phyloP scores from a whole-genome alignment of 306 rosid genomes.

The Fragaria vesca region DNA sequence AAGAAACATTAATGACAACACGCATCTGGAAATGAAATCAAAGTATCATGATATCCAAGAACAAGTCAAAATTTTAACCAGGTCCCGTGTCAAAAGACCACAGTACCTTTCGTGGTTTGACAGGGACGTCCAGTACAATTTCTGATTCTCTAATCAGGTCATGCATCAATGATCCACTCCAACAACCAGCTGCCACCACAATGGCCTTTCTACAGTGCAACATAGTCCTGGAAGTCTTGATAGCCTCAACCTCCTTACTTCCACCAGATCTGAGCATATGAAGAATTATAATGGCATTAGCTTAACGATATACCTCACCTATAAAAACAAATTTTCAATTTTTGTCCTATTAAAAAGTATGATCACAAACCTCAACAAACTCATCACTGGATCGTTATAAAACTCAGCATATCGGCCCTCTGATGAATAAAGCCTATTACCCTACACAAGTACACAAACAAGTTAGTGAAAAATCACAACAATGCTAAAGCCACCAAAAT shows the following conservation, averaged over 20 bases:
- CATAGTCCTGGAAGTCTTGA: conserved; percentile 59
- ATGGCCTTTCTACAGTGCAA: conserved; percentile 69
- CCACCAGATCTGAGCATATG: conserved; percentile 51
- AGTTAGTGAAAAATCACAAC: background rate
- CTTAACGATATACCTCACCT: conserved; percentile 9
- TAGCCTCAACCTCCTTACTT: conserved; percentile 49
- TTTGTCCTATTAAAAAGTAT: conserved; percentile 20
- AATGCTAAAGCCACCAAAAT: no score
- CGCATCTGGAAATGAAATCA: conserved; percentile 7
- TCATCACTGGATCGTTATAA: conserved; percentile 69
- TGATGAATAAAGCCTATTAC: conserved; percentile 50
- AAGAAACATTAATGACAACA: conserved; percentile 17
- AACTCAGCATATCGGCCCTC: conserved; percentile 80
- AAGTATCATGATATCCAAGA: conserved; percentile 21
- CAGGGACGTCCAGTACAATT: conserved; percentile 60
- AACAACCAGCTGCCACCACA: conserved; percentile 88
- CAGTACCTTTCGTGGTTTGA: conserved; percentile 80
- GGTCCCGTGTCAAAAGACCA: background rate
- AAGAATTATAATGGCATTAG: conserved; percentile 12
- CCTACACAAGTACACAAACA: conserved; percentile 30
- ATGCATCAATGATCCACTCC: conserved; percentile 86
- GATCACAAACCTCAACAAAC: conserved; percentile 60
- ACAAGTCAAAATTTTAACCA: conserved; percentile 5
- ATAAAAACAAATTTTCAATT: conserved; percentile 2
- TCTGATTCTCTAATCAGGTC: conserved; percentile 62